phyloP scores from a whole-genome alignment of 805 yeast species.

The Saccharomycopsis sp. region DNA sequence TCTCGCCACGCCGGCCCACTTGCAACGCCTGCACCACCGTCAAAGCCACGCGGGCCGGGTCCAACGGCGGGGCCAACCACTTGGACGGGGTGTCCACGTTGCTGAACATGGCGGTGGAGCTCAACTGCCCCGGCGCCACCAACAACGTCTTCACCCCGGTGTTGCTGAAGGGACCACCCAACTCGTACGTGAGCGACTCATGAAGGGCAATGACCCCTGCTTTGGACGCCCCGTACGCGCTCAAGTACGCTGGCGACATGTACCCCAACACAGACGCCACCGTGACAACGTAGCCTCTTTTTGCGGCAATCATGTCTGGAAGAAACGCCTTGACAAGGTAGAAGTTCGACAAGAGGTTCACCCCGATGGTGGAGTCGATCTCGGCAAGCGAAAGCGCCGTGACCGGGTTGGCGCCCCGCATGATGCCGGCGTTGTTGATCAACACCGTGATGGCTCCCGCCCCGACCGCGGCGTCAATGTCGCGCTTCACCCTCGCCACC shows the following conservation, averaged over 20 bases:
- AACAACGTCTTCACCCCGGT: conserved; percentile 64
- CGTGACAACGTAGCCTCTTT: conserved; percentile 71
- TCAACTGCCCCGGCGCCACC: conserved; percentile 82
- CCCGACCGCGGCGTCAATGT: conserved; percentile 36
- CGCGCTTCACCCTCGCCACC: conserved; percentile 32
- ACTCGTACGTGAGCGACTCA: conserved; percentile 66
- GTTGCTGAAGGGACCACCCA: conserved; percentile 39
- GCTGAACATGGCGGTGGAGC: conserved; percentile 64
- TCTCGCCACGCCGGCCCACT: conserved; percentile 56
- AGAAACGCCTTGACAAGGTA: conserved; percentile 61
- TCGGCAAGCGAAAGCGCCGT: conserved; percentile 46
- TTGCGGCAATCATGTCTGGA: conserved; percentile 54
- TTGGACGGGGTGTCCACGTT: conserved; percentile 67
- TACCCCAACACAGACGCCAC: conserved; percentile 81
- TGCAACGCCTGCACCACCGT: conserved; percentile 47
- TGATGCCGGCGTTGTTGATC: conserved; percentile 81
- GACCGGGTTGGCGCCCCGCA: conserved; percentile 46
- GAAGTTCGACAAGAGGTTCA: conserved; percentile 65
- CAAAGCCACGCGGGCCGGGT: conserved; percentile 56
- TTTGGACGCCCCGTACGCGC: conserved; percentile 83
- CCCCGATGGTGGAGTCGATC: conserved; percentile 51
- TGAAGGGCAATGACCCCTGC: conserved; percentile 80
- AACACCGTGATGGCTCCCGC: conserved; percentile 62
- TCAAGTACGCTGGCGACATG: conserved; percentile 70
- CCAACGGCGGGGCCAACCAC: conserved; percentile 73